Percentiles rank a stretch among this genome's conserved stretches.
phyloP scores from a whole-genome alignment of 768 basidiomycete genomes.

The Boletus pseudo-olivaceus region DNA sequence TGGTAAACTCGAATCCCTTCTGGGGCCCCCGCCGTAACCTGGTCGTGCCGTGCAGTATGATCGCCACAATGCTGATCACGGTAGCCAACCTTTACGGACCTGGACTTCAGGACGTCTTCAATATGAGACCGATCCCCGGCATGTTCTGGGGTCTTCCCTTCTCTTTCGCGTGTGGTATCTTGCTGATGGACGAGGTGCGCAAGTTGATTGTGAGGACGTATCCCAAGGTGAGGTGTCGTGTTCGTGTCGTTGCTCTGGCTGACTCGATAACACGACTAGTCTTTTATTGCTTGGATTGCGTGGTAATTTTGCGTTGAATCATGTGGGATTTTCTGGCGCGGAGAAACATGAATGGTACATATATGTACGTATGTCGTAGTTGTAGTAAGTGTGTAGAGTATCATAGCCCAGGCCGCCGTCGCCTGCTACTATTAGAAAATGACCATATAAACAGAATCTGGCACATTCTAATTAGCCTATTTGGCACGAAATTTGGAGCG shows the following conservation, averaged over 20 bases:
- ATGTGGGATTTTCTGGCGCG: neutral
- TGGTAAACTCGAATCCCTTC: constrained; percentile 24
- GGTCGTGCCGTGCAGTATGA: constrained; percentile 32
- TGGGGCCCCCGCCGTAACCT: constrained; percentile 40
- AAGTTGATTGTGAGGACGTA: constrained; percentile 44
- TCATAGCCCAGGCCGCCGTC: too few species aligned
- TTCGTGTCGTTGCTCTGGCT: neutral
- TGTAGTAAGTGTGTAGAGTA: too few species aligned
- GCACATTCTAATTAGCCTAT: too few species aligned
- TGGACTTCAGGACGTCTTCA: constrained; percentile 22
- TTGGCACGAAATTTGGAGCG: too few species aligned
- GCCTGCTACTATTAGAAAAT: too few species aligned
- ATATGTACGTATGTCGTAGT: neutral
- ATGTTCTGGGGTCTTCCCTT: constrained; percentile 46
- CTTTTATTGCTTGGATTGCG: constrained; percentile 25
- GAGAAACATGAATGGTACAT: neutral
- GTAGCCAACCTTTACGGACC: constrained; percentile 36
- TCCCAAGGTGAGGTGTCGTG: constrained; percentile 33
- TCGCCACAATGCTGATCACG: constrained; percentile 30
- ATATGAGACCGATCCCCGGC: constrained; percentile 39
- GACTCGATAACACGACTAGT: constrained; percentile 7
- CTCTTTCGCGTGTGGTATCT: constrained; percentile 38
- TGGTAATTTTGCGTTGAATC: constrained; percentile 5
- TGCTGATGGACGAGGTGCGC: constrained; percentile 43
- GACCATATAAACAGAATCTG: too few species aligned